A percentile compares a stretch with the other conserved stretches of the same genome.
phyloP scores from a whole-genome alignment of 2,329 filamentous ascomycete species.

The Simplicillium sp. region DNA sequence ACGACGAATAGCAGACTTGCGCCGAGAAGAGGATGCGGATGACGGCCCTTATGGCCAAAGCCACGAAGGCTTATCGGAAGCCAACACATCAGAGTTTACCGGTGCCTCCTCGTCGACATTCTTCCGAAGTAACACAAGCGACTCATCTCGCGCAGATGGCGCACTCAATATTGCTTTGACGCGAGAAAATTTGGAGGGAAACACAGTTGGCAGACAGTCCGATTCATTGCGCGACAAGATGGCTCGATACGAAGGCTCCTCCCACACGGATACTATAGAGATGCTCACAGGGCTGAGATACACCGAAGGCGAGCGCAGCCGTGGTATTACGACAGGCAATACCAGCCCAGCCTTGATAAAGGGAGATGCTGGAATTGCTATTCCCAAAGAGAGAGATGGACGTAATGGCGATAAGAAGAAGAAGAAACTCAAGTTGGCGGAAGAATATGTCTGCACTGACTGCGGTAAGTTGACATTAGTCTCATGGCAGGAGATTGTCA shows the following conservation, averaged over 20 bases:
- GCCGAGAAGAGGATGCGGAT: slow-evolving; percentile 77
- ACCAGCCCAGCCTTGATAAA: slow-evolving; percentile 72
- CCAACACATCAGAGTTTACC: slow-evolving; percentile 36
- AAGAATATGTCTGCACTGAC: slow-evolving; percentile 93
- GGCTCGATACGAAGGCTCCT: slow-evolving; percentile 67
- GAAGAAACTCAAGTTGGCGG: slow-evolving; percentile 71
- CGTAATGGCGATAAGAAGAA: slow-evolving; percentile 72
- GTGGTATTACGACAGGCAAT: slow-evolving; percentile 79
- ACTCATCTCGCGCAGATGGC: slow-evolving; percentile 40
- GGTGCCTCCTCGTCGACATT: slow-evolving; percentile 21
- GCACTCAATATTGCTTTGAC: slow-evolving; percentile 66
- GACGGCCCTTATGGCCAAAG: slow-evolving; percentile 54
- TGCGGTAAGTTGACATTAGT: slow-evolving; percentile 52
- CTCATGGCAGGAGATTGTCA: background rate
- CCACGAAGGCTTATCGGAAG: slow-evolving; percentile 42
- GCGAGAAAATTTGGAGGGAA: slow-evolving; percentile 69
- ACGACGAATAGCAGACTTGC: slow-evolving; percentile 76
- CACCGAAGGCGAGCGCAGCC: slow-evolving; percentile 77
- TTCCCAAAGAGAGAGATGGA: slow-evolving; percentile 68
- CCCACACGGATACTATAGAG: slow-evolving; percentile 80
- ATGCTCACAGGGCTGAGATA: slow-evolving; percentile 87
- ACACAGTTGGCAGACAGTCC: slow-evolving; percentile 51
- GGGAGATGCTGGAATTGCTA: slow-evolving; percentile 79
- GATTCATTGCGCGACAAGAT: slow-evolving; percentile 81
- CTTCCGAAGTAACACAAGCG: slow-evolving; percentile 23